Evolutionary conservation across 78 protist species (phyloP), one percentile per base, ranked within the genome.

Genomic region (Speleostelium caveatum): DNA sequence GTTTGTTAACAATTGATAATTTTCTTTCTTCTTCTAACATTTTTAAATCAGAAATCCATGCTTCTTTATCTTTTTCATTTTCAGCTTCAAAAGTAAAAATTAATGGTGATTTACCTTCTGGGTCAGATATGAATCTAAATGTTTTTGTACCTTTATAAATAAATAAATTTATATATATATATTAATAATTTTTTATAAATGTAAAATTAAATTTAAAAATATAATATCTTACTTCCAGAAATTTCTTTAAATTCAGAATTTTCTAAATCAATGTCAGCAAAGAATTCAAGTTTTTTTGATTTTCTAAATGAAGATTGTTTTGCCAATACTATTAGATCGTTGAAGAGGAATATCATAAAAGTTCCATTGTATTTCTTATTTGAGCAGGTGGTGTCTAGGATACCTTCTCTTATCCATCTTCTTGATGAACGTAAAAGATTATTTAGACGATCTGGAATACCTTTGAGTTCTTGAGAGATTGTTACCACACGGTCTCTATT

Each of bases 401-500:
- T 33, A 58, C 91, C 91, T 61, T 83, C 91, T 69, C 67, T 67
- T 17, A 83, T 69, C 77, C 77, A 83, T 69, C 91, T 69, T 71
- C 91, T 83, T 19, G 75, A 67, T 28, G 91, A 71, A 33, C 24
- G 24, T 3, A 83, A 35, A 8, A 83, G 32, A 17, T 21, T 14
- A 39, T 14, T 42, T 60, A 7, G 53, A 62, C 86, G 28, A 45
- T 55, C 59, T 16, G 91, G 91, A 60, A 66, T 45, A n/a, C 68
- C 68, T 60, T 69, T 83, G 19, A 83, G 26, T 67, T 53, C 63
- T 55, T 71, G 56, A 17, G 51, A 26, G 22, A 83, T 83, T 0
- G 91, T 83, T 22, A 41, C 67, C 26, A 83, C 91, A 42, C 91
- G 53, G 33, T 83, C 91, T 69, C 69, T 53, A 32, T 83, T 83